Evolutionary conservation across 2,329 filamentous ascomycete genomes (phyloP), one percentile per base, ranked within the genome.

Genomic region (Fusarium torreyae): DNA sequence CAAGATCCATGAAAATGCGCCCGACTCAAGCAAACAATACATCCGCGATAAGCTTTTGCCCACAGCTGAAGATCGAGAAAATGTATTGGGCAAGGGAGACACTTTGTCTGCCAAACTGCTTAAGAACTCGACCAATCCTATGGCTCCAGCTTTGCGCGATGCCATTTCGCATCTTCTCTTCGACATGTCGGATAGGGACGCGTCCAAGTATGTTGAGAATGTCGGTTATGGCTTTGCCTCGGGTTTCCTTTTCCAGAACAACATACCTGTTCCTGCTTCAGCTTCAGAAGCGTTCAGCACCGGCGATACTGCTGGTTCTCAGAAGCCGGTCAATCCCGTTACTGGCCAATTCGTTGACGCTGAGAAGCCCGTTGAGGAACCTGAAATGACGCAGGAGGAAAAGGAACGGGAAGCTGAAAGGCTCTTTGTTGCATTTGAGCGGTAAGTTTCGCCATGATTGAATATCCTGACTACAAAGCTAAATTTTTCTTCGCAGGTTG

Each of bases 211-310:
- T 75, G 92, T 98, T 1, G 87, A 92, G 52, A 98, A 98, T 71
- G 93, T 99, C 14, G 96, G 96, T 0, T 99, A 97, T 76, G 96
- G 96, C 0, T 97, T 93, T 75, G 96, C 96, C 1, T 93, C 94
- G 0, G 96, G 96, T 0, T 97, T 96, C 77, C 83, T 99, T 17
- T 91, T 94, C 81, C 91, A 92, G 67, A 92, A 95, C 66, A 93
- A 96, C 57, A 89, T 98, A 14, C 86, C 91, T 0, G 84, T 97
- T 22, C 93, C 94, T 0, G 85, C 89, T 61, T 89, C 86, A 56
- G 87, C 89, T 1, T 81, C 89, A 11, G 86, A 90, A 71, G 76
- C 73, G 13, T 77, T 79, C 60, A 77, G 74, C 63, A 75, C 77
- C 50, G 59, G 57, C 24, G 69, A 75, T 38, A n/a, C 72, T 54